Evolutionary conservation across 1,284 basidiomycete species (phyloP), one percentile per base, ranked within the genome.

Genomic region (Microstroma glucosiphilum): DNA sequence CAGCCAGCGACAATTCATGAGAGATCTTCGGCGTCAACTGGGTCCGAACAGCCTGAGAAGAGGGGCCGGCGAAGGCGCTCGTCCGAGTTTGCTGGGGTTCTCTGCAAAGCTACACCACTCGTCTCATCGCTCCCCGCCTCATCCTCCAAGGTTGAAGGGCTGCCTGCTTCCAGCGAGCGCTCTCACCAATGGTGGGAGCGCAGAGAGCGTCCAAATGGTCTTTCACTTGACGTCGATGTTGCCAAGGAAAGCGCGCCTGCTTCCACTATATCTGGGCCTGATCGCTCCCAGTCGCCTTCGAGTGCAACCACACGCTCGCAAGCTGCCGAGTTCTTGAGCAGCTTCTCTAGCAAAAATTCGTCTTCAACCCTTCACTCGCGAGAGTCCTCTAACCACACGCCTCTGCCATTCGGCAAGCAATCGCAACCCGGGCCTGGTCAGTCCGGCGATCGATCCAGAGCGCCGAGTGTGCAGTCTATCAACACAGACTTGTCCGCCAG

Each of bases 251-350:
- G 6, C 3, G 12, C 43, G 12, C 12, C 43, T 48, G 17, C 21
- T 21, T 17, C 17, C 6, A 48, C 17, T 48, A 3, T 12, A 4
- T 4, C 4, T 48, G 17, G 17, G 15, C 43, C 4, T 21, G 43
- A 21, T 48, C 43, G 12, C 13, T 48, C 43, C 6, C 15, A 17
- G 21, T 48, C 43, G 17, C 15, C 43, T 12, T n/a, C 17, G 17
- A 21, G 43, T 17, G 43, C 43, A 12, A 48, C 17, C 13, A 21
- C 43, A 17, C 61, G 69, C 19, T 71, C 69, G 19, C 88, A 89
- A 1, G 90, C 90, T 0, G 88, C 89, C 1, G 83, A 87, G 78
- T 92, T 91, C 72, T 82, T 91, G 48, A 85, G 87, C 49, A 83
- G 86, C 9, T 91, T 91, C 78, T 78, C 77, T 57, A 67, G 61